These are phyloP conservation scores for Penicillium nucicola DNA, from an alignment of 495 filamentous ascomycete species.

Conservation along the genomic window DNA sequence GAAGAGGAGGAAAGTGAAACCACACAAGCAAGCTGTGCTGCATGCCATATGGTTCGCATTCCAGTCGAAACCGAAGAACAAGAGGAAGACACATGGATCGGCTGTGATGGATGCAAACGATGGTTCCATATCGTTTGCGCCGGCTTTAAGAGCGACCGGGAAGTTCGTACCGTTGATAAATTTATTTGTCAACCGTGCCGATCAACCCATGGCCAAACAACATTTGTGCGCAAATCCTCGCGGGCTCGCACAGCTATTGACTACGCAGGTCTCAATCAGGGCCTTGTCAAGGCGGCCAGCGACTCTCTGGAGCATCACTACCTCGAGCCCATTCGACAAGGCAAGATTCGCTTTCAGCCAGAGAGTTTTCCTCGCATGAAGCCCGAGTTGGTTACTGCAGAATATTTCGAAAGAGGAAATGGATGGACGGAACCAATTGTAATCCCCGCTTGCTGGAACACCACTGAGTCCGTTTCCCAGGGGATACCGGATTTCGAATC, in stretches of 20 bases:
- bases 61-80: slow-evolving; percentile 45
- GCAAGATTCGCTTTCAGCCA: slow-evolving; percentile 57
- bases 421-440: slow-evolving; percentile 72
- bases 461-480: slow-evolving; percentile 39
- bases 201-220: slow-evolving; percentile 60
- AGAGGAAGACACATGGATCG: slow-evolving; percentile 64
- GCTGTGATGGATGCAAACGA: slow-evolving; percentile 69
- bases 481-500: slow-evolving; percentile 25
- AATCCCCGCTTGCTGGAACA: slow-evolving; percentile 65
- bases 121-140: slow-evolving; percentile 77
- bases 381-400: slow-evolving; percentile 64
- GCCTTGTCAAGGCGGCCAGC: slow-evolving; percentile 65
- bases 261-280: slow-evolving; percentile 71
- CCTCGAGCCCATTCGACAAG: slow-evolving; percentile 67
- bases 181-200: slow-evolving; percentile 64
- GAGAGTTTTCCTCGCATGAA: slow-evolving; percentile 66
- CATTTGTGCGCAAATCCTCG: slow-evolving; percentile 59
- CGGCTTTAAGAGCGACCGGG: slow-evolving; percentile 66
- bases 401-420: slow-evolving; percentile 63
- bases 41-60: slow-evolving; percentile 49
- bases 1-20: slow-evolving; percentile 33
- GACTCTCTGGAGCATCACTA: slow-evolving; percentile 73
- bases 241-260: slow-evolving; percentile 70
- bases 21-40: slow-evolving; percentile 46
- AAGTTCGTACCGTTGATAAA: slow-evolving; percentile 69